Conservation (phyloP, 2,329 filamentous ascomycete genomes). For the Exserohilum rostratum region DNA sequence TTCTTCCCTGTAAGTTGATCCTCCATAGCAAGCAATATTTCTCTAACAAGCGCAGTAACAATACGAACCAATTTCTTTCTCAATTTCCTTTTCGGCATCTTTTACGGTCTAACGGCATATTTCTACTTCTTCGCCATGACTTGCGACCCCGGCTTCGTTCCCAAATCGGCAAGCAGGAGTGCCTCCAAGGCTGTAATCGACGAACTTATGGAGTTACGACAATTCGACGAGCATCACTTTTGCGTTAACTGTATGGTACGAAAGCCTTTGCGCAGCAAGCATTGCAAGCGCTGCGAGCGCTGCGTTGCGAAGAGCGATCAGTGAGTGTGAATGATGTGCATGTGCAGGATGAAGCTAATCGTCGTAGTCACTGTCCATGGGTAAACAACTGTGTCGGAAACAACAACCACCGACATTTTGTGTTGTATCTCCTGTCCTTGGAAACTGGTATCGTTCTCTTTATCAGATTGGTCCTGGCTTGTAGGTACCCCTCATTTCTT, state of each 20-base stretch:
- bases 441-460: slow-evolving; percentile 76
- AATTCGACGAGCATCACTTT: slow-evolving; percentile 93
- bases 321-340: slow-evolving; percentile 59
- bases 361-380: slow-evolving; percentile 90
- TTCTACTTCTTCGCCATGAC: slow-evolving; percentile 89
- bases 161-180: slow-evolving; percentile 85
- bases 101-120: slow-evolving; percentile 72
- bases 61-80: slow-evolving; percentile 70
- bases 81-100: slow-evolving; percentile 75
- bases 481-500: slow-evolving; percentile 55
- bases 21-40: not conserved
- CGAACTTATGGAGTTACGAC: slow-evolving; percentile 81
- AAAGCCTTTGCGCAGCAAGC: slow-evolving; percentile 90
- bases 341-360: slow-evolving; percentile 20
- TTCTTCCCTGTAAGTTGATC: slow-evolving; percentile 70
- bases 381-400: slow-evolving; percentile 94
- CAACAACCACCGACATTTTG: slow-evolving; percentile 96
- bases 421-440: slow-evolving; percentile 82
- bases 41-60: slow-evolving; percentile 61
- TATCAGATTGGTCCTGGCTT: slow-evolving; percentile 74
- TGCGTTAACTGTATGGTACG: slow-evolving; percentile 95
- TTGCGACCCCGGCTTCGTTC: slow-evolving; percentile 89
- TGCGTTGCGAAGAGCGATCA: slow-evolving; percentile 98
- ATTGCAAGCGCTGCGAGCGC: slow-evolving; percentile 87
- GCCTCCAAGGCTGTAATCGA: slow-evolving; percentile 90